Base-by-base conservation (phyloP, 768 basidiomycete species). In the Roridomyces roridus region DNA sequence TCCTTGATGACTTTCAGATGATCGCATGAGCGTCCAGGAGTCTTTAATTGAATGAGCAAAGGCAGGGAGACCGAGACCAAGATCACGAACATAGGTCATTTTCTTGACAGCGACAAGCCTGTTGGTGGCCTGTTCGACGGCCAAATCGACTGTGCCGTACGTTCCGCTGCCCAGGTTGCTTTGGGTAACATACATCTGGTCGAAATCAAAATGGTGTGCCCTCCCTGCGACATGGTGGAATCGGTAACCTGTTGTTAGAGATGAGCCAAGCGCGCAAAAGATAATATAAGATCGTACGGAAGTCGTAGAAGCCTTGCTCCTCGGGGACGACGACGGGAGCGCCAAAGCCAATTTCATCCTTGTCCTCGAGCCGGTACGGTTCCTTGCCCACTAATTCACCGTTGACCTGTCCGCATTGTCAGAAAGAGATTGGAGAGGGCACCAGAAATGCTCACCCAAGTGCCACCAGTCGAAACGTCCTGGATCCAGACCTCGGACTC, bases 301-400 rank as follows among this genome's bases (percentile, higher is more conserved):
- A 59, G 28, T 63, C 57, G 14, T 31, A 44, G 17, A 51, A 9
- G 5, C 57, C 49, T 12, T 10, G 31, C 10, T 46, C 23, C 5
- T 42, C 43, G 11, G 20, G 11, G 21, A 55, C 31, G 9, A 34
- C 34, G 15, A 51, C 26, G 0, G 61, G 61, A 6, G 57, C 56
- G 21, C 61, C 61, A n/a, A 63, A 55, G 1, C 39, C 43, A 21
- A 63, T 59, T 29, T 51, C 50, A 17, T 42, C 61, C 10, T 45
- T 49, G 11, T 51, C 15, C 12, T 26, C 15, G 17, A 63, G 46
- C 25, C 1, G 1, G 35, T 4, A 14, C 6, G 20, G 6, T 14
- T 44, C 15, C 10, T 21, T 35, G 6, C 21, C 44, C 23, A 57
- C 15, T 0, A 5, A 21, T 11, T 31, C 3, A 12, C 47, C 61